Conservation (phyloP, 2,329 filamentous ascomycete species). For the Ophiosphaerella korrae region DNA sequence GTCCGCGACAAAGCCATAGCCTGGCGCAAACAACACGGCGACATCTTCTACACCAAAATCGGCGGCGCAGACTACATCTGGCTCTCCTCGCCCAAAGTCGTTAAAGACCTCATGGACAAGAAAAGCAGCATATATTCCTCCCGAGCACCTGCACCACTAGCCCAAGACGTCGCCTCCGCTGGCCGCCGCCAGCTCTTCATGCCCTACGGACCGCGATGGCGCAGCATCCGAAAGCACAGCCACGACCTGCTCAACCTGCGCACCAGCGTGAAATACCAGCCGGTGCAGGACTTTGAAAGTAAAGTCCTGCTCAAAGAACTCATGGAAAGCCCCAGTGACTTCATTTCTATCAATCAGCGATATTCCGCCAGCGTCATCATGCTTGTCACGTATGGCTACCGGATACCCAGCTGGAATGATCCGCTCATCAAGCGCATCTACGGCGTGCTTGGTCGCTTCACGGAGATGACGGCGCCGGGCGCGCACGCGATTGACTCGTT, state of each 20-base stretch:
- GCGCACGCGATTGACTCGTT: slow-evolving; percentile 38
- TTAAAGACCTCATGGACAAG: slow-evolving; percentile 62
- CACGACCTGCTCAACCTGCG: slow-evolving; percentile 37
- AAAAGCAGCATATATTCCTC: slow-evolving; percentile 59
- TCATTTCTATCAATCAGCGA: slow-evolving; percentile 38
- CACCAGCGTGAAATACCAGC: slow-evolving; percentile 44
- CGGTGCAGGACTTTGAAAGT: slow-evolving; percentile 55
- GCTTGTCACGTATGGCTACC: slow-evolving; percentile 43
- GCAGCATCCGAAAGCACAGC: slow-evolving; percentile 46
- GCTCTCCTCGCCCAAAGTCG: slow-evolving; percentile 54
- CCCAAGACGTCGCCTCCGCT: slow-evolving; percentile 52
- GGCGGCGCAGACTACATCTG: slow-evolving; percentile 50
- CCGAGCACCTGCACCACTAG: slow-evolving; percentile 43
- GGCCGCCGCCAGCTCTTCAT: slow-evolving; percentile 54
- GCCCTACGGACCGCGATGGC: slow-evolving; percentile 47
- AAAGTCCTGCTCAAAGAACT: slow-evolving; percentile 53
- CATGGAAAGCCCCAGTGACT: slow-evolving; percentile 41
- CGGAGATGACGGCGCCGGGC: slow-evolving; percentile 36
- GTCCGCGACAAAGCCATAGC: slow-evolving; percentile 37
- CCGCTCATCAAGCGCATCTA: slow-evolving; percentile 41
- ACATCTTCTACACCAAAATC: slow-evolving; percentile 49
- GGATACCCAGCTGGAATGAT: slow-evolving; percentile 40
- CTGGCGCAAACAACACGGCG: slow-evolving; percentile 46
- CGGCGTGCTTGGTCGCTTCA: slow-evolving; percentile 38
- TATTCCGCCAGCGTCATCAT: slow-evolving; percentile 43